A percentile compares a stretch with the other conserved stretches of the same genome.
Conservation (phyloP, 805 yeast genomes). For the Saturnispora mendoncae region DNA sequence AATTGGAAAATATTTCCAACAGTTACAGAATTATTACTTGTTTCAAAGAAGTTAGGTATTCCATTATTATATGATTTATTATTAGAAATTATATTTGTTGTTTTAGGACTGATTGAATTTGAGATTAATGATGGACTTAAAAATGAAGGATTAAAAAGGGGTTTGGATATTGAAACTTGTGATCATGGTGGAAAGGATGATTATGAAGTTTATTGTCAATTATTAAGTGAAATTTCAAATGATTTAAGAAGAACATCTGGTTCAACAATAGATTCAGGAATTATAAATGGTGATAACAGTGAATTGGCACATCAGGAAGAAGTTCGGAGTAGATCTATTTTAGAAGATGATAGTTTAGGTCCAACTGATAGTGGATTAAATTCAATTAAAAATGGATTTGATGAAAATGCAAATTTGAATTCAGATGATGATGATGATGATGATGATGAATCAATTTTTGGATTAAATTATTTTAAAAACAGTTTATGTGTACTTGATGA, state of each 20-base stretch:
- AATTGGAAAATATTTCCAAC: slow-evolving; percentile 68
- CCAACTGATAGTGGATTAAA: slow-evolving; percentile 1
- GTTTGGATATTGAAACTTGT: slow-evolving; percentile 1
- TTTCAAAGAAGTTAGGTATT: slow-evolving; percentile 57
- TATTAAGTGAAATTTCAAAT: slow-evolving; percentile 9
- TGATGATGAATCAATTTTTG: not conserved
- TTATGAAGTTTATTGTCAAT: slow-evolving; percentile 11
- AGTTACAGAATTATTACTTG: slow-evolving; percentile 50
- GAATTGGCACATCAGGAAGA: not conserved
- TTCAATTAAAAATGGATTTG: slow-evolving; percentile 2
- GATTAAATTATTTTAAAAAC: not conserved
- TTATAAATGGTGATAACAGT: slow-evolving; percentile 3
- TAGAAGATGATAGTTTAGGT: slow-evolving; percentile 7
- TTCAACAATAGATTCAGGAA: slow-evolving; percentile 5
- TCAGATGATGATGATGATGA: not conserved
- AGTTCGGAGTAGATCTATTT: not conserved
- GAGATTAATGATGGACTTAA: slow-evolving; percentile 3
- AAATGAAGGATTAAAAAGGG: not conserved
- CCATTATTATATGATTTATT: slow-evolving; percentile 65
- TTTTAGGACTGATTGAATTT: slow-evolving; percentile 56
- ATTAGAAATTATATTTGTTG: slow-evolving; percentile 58
- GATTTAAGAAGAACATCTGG: slow-evolving; percentile 13
- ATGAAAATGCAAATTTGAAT: not conserved
- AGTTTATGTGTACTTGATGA: slow-evolving; percentile 12
- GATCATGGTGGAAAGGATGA: slow-evolving; percentile 12